These are phyloP conservation scores for Lepidium campestre DNA, from an alignment of 441 rosid species.

Conservation along the genomic window DNA sequence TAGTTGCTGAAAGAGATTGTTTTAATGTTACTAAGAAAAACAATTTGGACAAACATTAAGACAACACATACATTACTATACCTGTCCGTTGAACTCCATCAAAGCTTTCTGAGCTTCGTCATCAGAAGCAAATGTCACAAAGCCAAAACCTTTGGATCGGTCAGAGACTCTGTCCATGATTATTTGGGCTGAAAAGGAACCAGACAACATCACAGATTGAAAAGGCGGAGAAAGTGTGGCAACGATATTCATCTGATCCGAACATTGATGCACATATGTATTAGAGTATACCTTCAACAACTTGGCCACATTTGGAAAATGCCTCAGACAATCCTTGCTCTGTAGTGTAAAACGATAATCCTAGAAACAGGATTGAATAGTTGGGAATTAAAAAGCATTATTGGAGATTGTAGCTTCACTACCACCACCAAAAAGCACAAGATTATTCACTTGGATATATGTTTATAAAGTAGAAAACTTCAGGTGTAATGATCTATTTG, in stretches of 20 bases:
- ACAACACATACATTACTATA: background rate
- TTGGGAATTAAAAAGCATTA: background rate
- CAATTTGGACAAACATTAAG: background rate
- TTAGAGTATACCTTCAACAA: slow-evolving; percentile 53
- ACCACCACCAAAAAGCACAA: background rate
- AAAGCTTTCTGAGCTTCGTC: slow-evolving; percentile 71
- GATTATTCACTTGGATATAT: background rate
- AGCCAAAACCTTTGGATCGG: slow-evolving; percentile 83
- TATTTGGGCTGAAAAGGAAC: slow-evolving; percentile 53
- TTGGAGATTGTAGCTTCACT: background rate
- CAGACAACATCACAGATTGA: background rate
- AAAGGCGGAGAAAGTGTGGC: background rate
- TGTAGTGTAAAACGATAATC: slow-evolving; percentile 63
- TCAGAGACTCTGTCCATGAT: slow-evolving; percentile 57
- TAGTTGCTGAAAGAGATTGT: slow-evolving; percentile 39
- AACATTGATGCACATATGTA: background rate
- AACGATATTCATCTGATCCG: background rate
- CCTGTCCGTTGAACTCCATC: slow-evolving; percentile 67
- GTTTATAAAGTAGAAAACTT: background rate
- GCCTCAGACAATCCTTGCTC: slow-evolving; percentile 63
- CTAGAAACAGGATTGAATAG: slow-evolving; percentile 29
- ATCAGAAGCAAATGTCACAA: slow-evolving; percentile 76
- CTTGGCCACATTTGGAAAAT: slow-evolving; percentile 81
- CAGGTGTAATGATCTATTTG: background rate
- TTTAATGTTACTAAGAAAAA: background rate